Base-by-base conservation (phyloP, 345 rosid species). In the Capsella bursapastoris region DNA sequence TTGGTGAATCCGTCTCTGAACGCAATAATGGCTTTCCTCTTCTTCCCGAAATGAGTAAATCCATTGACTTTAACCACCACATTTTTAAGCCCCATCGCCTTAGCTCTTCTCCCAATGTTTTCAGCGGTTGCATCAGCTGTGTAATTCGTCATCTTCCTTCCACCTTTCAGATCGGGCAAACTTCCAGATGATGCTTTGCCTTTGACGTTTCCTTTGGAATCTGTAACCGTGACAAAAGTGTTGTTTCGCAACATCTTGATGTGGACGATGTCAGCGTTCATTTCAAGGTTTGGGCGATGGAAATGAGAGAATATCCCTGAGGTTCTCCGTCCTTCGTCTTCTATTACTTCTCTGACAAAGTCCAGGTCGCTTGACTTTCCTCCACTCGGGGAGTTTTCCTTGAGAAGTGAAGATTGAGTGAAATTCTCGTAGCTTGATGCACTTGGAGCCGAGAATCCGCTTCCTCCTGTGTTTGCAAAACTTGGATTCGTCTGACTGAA, bases 41-140 rank as follows among this genome's bases (percentile, higher is more conserved):
- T 95, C 96, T 83, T 92, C 82, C 74, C 89, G 61, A 95, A 95
- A 78, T 73, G 80, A 5, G 90, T 85, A 58, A 90, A 90, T 3
- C 99, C 99, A 29, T 86, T 89, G 57, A 95, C 97, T 70, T 82
- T 95, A 57, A 90, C 70, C 57, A 92, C 97, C n/a, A 95, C 88
- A 2, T 93, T 87, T 51, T 84, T 90, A 78, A 95, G 52, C 5
- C 96, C 99, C 87, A 84, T 66, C 2, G 79, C 84, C 71, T 86
- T 88, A 2, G 86, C 86, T 70, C 71, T 28, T 16, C 92, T 80
- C 40, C 99, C 99, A 40, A 86, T 87, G 60, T 85, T 83, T 70
- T 95, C 99, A 7, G 99, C 93, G 9, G 93, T 87, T 29, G 99
- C 97, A 78, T 92, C 97, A 37, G 99, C 90, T 6, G 88, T 84